Evolutionary conservation across 768 basidiomycete genomes (phyloP).

Genomic region (Gelatoporia subvermispora): DNA sequence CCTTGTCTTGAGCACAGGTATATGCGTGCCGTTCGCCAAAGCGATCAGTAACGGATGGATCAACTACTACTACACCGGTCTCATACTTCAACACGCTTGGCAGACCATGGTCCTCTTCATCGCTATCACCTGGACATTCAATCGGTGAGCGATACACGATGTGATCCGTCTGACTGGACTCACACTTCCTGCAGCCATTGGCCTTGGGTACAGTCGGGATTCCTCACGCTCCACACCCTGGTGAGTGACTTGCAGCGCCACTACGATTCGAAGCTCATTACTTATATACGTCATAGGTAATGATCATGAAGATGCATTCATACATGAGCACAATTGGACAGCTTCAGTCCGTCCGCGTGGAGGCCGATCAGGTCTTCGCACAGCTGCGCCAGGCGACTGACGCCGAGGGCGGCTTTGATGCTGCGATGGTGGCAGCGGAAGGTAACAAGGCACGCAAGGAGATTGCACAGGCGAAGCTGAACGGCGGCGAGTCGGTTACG

Average conservation of each 20-base stretch:
- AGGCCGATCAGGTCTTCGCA: conserved; percentile 39
- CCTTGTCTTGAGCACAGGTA: conserved; percentile 68
- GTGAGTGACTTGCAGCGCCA: conserved; percentile 36
- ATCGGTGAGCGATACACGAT: conserved; percentile 43
- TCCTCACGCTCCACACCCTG: conserved; percentile 80
- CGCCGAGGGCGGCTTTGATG: conserved; percentile 62
- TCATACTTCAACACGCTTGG: conserved; percentile 73
- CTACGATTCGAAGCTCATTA: neutral
- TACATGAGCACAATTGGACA: conserved; percentile 88
- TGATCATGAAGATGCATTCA: conserved; percentile 97
- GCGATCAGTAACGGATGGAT: conserved; percentile 77
- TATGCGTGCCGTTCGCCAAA: conserved; percentile 83
- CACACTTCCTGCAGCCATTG: conserved; percentile 55
- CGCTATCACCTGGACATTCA: conserved; percentile 87
- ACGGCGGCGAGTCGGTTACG: neutral
- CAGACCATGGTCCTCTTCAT: conserved; percentile 70
- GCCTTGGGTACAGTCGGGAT: conserved; percentile 97
- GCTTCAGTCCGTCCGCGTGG: conserved; percentile 50
- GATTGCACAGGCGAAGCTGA: neutral
- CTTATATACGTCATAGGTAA: conserved; percentile 39
- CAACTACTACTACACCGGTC: conserved; percentile 70
- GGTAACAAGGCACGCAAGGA: conserved; percentile 20
- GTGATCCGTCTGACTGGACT: neutral
- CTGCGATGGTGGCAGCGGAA: conserved; percentile 50
- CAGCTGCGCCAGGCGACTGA: conserved; percentile 44